Evolutionary conservation across 257 asterid genomes (phyloP), one percentile per base, ranked within the genome.

Genomic region (Nicotiana attenuata): DNA sequence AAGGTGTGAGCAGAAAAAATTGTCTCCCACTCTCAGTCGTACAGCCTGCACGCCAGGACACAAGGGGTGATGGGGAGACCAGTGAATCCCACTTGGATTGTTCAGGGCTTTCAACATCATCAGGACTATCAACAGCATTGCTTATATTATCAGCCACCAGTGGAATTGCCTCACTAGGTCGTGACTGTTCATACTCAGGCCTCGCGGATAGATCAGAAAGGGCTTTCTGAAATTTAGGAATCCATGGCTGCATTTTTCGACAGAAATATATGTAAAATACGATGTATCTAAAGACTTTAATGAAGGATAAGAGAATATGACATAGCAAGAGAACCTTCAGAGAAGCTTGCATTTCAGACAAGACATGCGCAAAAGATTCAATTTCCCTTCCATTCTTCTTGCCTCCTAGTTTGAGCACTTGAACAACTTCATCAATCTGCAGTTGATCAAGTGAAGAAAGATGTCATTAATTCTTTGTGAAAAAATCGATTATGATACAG

Each of bases 11-110:
- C 64, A 92, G 88, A 89, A 96, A 96, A 79, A 94, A 88, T 83
- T 96, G 97, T 81, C 97, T 89, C 77, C 93, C 92, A 77, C 88
- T 82, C 79, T 88, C 95, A 9, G 90, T 83, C 65, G 89, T 86
- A 90, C 92, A 87, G 85, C 90, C 95, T 41, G 92, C 95, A 64
- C 93, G 85, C 99, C 99, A 93, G 11, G 98, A 93, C 41, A 96
- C 99, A 5, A 96, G 93, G 55, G 99, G 99, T 20, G 98, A 96
- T 75, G 99, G 96, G 55, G 97, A 96, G 85, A 96, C 85, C 10
- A 92, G 91, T 17, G 95, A 89, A 67, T 92, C 97, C 90, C 88
- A 83, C 83, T 90, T 90, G 71, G 90, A 88, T 85, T 77, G 85
- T 80, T 84, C 90, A 31, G 96, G 98, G 87, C 97, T 92, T 84